Percentiles rank a stretch among this genome's conserved stretches.
Evolutionary conservation across 176 grass and related monocot genomes (phyloP).

Genomic region (Hyparrhenia diplandra): DNA sequence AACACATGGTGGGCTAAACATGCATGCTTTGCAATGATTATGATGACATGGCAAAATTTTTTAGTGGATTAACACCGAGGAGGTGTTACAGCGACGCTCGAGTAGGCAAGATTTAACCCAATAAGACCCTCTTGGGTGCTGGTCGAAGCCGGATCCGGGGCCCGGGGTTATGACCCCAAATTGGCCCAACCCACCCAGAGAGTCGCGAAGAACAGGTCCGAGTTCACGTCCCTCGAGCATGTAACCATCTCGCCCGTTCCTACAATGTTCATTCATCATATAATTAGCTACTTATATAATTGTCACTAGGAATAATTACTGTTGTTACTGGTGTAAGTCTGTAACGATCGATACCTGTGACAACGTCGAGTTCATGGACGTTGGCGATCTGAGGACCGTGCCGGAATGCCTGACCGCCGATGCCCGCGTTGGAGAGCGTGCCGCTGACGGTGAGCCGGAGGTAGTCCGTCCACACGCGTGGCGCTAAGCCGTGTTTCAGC

Average conservation of each 20-base stretch:
- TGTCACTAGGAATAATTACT: neutral
- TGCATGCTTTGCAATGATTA: too few relatives aligned
- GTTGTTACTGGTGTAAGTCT: too few relatives aligned
- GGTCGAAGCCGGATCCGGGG: slow-evolving; percentile 42
- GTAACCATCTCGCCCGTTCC: slow-evolving; percentile 49
- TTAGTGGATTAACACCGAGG: too few relatives aligned
- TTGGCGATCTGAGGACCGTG: slow-evolving; percentile 74
- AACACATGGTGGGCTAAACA: too few relatives aligned
- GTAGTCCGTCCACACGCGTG: slow-evolving; percentile 57
- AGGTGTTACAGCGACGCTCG: too few relatives aligned
- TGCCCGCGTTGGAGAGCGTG: slow-evolving; percentile 76
- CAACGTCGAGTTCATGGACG: slow-evolving; percentile 58
- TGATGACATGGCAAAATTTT: too few relatives aligned
- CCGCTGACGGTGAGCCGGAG: slow-evolving; percentile 57
- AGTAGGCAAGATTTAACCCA: slow-evolving; percentile 62
- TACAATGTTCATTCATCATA: neutral
- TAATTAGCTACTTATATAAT: neutral
- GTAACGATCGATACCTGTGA: slow-evolving; percentile 34
- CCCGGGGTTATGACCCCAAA: slow-evolving; percentile 61
- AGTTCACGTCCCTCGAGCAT: slow-evolving; percentile 36
- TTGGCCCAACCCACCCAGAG: slow-evolving; percentile 57
- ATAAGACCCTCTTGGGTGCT: slow-evolving; percentile 22
- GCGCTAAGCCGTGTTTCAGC: slow-evolving; percentile 44
- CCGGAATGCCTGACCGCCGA: slow-evolving; percentile 64
- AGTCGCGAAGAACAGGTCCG: slow-evolving; percentile 54